These are phyloP conservation scores for Penicillium sp. DNA, from an alignment of 2,329 filamentous ascomycete genomes.

Conservation along the genomic window DNA sequence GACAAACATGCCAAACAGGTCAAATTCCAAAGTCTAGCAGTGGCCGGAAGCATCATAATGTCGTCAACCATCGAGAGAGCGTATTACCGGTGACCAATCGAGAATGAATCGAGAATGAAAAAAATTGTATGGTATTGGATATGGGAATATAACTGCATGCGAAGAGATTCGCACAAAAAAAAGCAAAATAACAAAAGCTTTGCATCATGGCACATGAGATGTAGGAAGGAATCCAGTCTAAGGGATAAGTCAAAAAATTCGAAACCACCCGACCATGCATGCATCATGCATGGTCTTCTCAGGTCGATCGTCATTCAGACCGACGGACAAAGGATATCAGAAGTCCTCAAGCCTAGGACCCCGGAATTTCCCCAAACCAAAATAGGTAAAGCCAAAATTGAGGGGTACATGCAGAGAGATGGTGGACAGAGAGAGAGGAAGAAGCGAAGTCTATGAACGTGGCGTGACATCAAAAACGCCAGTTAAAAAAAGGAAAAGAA, in stretches of 20 bases:
- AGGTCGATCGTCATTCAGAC: conserved; percentile 4
- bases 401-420: conserved; percentile 4
- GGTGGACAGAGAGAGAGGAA: background rate
- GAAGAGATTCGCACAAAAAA: conserved; percentile 7
- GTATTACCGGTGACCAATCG: background rate
- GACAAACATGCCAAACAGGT: too few relatives aligned
- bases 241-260: conserved; percentile 5
- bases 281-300: conserved; percentile 10
- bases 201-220: conserved; percentile 8
- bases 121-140: conserved; percentile 11
- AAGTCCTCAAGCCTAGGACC: conserved; percentile 10
- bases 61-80: background rate
- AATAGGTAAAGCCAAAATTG: background rate
- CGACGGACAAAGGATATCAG: conserved; percentile 18
- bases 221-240: conserved; percentile 8
- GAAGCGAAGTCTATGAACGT: conserved; percentile 14
- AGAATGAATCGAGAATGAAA: background rate
- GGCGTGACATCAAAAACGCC: conserved; percentile 7
- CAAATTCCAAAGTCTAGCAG: too few relatives aligned
- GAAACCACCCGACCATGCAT: conserved; percentile 16
- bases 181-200: conserved; percentile 2
- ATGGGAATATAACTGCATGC: conserved; percentile 11
- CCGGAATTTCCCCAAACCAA: conserved; percentile 8
- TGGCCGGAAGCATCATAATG: background rate
- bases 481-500: background rate